Evolutionary conservation across 164 flowering plant species (phyloP).

Genomic region (Sedum album): DNA sequence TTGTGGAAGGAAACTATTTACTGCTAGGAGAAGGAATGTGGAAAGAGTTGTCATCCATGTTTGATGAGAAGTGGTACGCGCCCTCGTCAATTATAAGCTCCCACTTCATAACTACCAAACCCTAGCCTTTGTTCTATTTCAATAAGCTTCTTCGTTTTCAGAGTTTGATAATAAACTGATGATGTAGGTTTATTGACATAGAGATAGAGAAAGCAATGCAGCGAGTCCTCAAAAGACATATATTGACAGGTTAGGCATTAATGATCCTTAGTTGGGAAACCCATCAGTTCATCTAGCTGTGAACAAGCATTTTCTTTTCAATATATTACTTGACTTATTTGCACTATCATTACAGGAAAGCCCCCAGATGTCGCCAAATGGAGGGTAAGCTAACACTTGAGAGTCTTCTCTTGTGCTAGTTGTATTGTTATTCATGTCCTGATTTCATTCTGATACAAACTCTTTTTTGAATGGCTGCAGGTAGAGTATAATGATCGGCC

Average conservation of each 20-base stretch:
- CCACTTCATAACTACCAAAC: too few species aligned
- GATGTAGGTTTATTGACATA: constrained; percentile 68
- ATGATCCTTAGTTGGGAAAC: too few species aligned
- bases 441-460: neutral
- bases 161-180: neutral
- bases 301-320: neutral
- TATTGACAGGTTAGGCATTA: constrained; percentile 40
- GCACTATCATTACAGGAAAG: constrained; percentile 33
- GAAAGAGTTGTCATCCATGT: constrained; percentile 62
- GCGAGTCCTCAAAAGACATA: constrained; percentile 68
- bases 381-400: constrained; percentile 47
- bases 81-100: neutral
- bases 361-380: constrained; percentile 71
- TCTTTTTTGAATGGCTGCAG: constrained; percentile 24
- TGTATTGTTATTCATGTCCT: neutral
- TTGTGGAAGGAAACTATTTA: constrained; percentile 93
- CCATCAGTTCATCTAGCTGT: neutral
- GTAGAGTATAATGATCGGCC: constrained; percentile 81
- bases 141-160: neutral
- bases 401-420: neutral
- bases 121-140: neutral
- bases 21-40: constrained; percentile 71
- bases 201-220: constrained; percentile 72
- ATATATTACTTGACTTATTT: neutral
- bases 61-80: constrained; percentile 83